Evolutionary conservation across 192 early-diverging fungal species (phyloP).

Genomic region (Gigaspora rosea): DNA sequence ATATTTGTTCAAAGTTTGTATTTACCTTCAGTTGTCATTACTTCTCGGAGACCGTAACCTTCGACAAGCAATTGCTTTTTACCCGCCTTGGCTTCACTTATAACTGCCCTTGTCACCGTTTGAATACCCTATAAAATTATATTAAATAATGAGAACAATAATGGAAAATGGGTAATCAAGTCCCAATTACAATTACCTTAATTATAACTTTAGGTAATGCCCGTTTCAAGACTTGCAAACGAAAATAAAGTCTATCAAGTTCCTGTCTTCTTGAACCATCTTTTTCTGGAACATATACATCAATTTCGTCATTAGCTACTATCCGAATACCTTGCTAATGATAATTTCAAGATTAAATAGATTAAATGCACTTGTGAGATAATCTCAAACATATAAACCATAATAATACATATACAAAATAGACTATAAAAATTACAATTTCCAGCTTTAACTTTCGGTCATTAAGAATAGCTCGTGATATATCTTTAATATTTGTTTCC

Average conservation of each 20-base stretch:
- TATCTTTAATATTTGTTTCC: slow-evolving; percentile 76
- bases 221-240: slow-evolving; percentile 82
- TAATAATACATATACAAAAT: background rate
- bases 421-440: slow-evolving; percentile 37
- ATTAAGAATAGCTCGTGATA: slow-evolving; percentile 75
- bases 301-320: slow-evolving; percentile 51
- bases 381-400: background rate
- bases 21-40: slow-evolving; percentile 92
- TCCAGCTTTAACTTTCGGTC: slow-evolving; percentile 90
- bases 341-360: background rate
- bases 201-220: slow-evolving; percentile 84
- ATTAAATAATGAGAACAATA: background rate
- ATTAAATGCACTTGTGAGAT: background rate
- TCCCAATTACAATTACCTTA: slow-evolving; percentile 50
- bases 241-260: slow-evolving; percentile 52
- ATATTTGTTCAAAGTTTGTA: background rate
- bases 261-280: slow-evolving; percentile 31
- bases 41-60: slow-evolving; percentile 89
- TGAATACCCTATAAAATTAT: slow-evolving; percentile 65
- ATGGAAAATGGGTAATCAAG: background rate
- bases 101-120: slow-evolving; percentile 82
- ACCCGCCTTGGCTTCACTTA: slow-evolving; percentile 63
- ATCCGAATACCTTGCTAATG: slow-evolving; percentile 14
- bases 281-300: slow-evolving; percentile 65
- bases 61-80: slow-evolving; percentile 80